Base-by-base conservation (phyloP, 768 basidiomycete species). In the Boletus sp. region DNA sequence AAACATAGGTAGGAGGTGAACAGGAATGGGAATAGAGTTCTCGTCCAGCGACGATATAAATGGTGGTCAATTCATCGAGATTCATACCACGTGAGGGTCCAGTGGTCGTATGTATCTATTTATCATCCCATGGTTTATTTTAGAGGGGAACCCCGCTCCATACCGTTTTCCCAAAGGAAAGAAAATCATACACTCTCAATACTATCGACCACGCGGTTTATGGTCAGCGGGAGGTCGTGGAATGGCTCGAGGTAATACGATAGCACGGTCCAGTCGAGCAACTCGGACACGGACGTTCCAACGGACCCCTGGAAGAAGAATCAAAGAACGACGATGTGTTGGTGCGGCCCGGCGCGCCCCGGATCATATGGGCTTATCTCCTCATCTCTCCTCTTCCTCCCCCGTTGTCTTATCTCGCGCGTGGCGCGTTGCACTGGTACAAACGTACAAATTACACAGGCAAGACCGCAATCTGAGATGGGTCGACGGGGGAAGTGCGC, bases 41-140 rank as follows among this genome's bases (percentile, higher is more conserved):
- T 55, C 42, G 37, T 55, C 15, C 52, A 58, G 68, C 51, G 58
- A 50, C 39, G 57, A 58, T 59, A 55, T 24, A 24, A 24, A 30
- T 45, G 41, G 41, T 39, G 39, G 48, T 30, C 39, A 18, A 50
- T 9, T 36, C 11, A 17, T 24, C 14, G 37, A 55, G 52, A 17
- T 50, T 57, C 61, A 54, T 46, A 52, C 61, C 60, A 54, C 61
- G 68, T 65, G 61, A 68, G 40, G 32, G n/a, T 47, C 35, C n/a
- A n/a, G n/a, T 17, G 24, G 12, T 24, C 18, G 24, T 55, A 46
- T 48, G 45, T 39, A 54, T 41, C 10, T 20, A 28, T 39, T 36
- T 58, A 44, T 56, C 62, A 11, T 32, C 6, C 17, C 46, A 8
- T 50, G 28, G 17, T 42, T 37, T 50, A 37, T 44, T 59, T 59